A percentile compares a stretch with the other conserved stretches of the same genome.
Conservation (phyloP, 306 rosid genomes). For the Prunus mume region DNA sequence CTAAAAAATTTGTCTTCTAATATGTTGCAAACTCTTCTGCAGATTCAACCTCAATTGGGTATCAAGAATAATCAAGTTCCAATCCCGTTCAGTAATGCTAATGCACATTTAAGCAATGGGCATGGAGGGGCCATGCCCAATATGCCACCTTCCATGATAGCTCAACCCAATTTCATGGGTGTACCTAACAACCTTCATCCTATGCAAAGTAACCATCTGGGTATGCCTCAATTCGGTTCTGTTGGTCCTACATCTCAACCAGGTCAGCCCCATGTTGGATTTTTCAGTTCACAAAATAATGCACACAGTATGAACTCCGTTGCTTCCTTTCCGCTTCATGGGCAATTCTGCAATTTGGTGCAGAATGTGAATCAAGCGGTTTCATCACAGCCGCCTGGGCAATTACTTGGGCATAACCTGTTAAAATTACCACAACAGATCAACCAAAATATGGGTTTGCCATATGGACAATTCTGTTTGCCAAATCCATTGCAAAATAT, state of each 20-base stretch:
- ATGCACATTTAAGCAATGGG: constrained; percentile 24
- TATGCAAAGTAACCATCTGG: constrained; percentile 47
- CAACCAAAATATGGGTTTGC: constrained; percentile 41
- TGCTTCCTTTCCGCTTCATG: constrained; percentile 35
- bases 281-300: constrained; percentile 37
- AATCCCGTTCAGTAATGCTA: constrained; percentile 20
- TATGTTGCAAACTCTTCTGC: constrained; percentile 22
- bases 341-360: constrained; percentile 38
- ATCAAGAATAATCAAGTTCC: constrained; percentile 36
- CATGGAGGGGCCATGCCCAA: constrained; percentile 21
- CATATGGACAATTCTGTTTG: constrained; percentile 63
- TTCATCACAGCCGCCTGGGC: constrained; percentile 45
- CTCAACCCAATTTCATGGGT: constrained; percentile 42
- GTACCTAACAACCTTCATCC: constrained; percentile 31
- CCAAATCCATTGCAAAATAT: constrained; percentile 53
- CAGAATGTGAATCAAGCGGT: constrained; percentile 42
- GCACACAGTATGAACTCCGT: constrained; percentile 36
- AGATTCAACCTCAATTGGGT: constrained; percentile 45
- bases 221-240: constrained; percentile 38
- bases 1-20: constrained; percentile 4
- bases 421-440: constrained; percentile 28
- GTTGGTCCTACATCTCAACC: constrained; percentile 32
- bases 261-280: constrained; percentile 39
- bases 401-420: constrained; percentile 40
- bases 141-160: constrained; percentile 25